These are phyloP conservation scores for Picochlorum sp. DNA, from an alignment of 139 green algal genomes.

Conservation along the genomic window DNA sequence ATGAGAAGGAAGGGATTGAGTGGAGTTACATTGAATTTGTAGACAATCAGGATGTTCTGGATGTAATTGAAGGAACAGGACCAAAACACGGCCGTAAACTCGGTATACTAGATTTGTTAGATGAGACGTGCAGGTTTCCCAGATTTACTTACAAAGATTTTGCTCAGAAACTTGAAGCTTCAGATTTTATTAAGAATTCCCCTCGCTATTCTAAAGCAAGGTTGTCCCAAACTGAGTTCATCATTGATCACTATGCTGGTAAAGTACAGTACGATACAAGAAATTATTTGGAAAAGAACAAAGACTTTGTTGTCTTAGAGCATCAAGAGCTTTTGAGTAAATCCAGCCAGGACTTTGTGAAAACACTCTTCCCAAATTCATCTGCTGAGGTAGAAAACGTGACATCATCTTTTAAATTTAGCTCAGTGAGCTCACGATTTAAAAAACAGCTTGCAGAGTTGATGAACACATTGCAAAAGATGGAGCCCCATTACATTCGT, in stretches of 20 bases:
- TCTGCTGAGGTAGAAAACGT: neutral
- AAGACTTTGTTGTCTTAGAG: constrained; percentile 94
- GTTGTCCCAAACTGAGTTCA: constrained; percentile 72
- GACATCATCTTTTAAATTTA: constrained; percentile 71
- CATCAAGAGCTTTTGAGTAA: constrained; percentile 78
- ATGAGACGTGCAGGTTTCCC: constrained; percentile 83
- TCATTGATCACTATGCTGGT: constrained; percentile 92
- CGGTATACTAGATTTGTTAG: constrained; percentile 90
- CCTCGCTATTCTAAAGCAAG: constrained; percentile 85
- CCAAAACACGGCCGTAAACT: neutral
- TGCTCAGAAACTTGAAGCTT: constrained; percentile 76
- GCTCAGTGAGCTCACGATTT: constrained; percentile 80
- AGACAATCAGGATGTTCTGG: constrained; percentile 96
- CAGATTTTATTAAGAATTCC: constrained; percentile 33
- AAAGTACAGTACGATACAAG: constrained; percentile 59
- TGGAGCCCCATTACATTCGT: constrained; percentile 98
- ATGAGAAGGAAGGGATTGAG: constrained; percentile 93
- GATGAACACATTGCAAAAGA: constrained; percentile 81
- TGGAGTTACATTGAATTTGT: constrained; percentile 99
- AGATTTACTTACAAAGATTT: constrained; percentile 64
- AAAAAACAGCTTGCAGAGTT: constrained; percentile 82
- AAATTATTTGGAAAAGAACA: constrained; percentile 73
- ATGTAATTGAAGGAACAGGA: constrained; percentile 74
- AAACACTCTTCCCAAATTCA: constrained; percentile 45
- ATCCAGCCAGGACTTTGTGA: constrained; percentile 49